These are phyloP conservation scores for Tylopilus subfusipes DNA, from an alignment of 768 basidiomycete genomes.

Conservation along the genomic window DNA sequence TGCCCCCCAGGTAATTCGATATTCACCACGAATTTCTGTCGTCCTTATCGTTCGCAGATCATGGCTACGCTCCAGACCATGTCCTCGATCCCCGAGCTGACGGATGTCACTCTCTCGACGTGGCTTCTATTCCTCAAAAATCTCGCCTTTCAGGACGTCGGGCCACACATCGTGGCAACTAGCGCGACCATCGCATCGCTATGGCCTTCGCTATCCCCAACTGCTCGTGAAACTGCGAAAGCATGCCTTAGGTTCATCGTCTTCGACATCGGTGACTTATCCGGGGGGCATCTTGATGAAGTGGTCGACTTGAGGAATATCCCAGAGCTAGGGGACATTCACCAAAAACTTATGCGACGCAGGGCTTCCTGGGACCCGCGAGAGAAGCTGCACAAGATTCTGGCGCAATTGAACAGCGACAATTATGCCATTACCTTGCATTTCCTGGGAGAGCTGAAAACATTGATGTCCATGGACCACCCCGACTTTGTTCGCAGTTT, in stretches of 20 bases:
- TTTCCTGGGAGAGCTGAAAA: constrained; percentile 72
- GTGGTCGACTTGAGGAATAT: constrained; percentile 76
- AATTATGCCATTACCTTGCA: constrained; percentile 75
- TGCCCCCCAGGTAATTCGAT: constrained; percentile 73
- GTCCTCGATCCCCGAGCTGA: constrained; percentile 69
- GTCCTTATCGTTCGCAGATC: constrained; percentile 50
- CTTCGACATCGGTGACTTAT: constrained; percentile 51
- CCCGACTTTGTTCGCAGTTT: constrained; percentile 54
- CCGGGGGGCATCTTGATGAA: constrained; percentile 62
- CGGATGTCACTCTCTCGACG: constrained; percentile 71
- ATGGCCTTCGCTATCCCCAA: constrained; percentile 63
- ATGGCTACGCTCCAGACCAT: constrained; percentile 95
- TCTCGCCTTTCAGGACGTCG: constrained; percentile 64
- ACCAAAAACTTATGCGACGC: constrained; percentile 39
- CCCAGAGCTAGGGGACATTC: constrained; percentile 52
- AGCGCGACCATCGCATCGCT: constrained; percentile 77
- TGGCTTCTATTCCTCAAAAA: constrained; percentile 78
- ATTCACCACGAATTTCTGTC: neutral
- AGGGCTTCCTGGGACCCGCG: constrained; percentile 52
- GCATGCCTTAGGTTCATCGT: constrained; percentile 69
- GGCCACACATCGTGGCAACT: constrained; percentile 82
- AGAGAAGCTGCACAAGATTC: constrained; percentile 56
- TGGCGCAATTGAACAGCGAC: constrained; percentile 74
- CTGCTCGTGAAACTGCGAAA: constrained; percentile 51
- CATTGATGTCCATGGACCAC: constrained; percentile 52